Evolutionary conservation across 139 green algal genomes (phyloP), one percentile per base, ranked within the genome.

Genomic region (Tetradesmus lagerheimii): DNA sequence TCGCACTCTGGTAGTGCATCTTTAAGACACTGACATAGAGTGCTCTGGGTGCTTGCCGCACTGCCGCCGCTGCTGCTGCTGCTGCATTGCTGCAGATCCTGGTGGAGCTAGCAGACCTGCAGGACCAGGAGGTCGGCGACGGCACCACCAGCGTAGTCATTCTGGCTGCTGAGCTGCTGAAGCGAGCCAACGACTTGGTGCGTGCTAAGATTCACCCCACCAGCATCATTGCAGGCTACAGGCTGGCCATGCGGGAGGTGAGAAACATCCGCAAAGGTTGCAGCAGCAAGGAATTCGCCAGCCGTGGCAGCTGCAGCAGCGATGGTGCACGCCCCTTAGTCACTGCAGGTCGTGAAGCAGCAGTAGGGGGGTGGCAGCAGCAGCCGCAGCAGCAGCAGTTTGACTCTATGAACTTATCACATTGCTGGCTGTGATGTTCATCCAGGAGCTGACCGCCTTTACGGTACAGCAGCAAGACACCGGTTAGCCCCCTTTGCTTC

Each of bases 91-190:
- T 35, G 29, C 94, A 99, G 97, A 99, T 99, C 75, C 93, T 99
- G n/a, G 98, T 99, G 16, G 98, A 99, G 90, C 96, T 99, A 29
- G 98, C 98, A 0, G 97, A 99, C 81, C 94, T 99, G 74, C 98
- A 99, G 90, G 98, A 99, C 92, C 86, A 95, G n/a, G 98, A 99
- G 92, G 98, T 99, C 37, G 98, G 98, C 14, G 98, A 99, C 86
- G 98, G 98, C 83, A 99, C 98, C 67, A 99, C 98, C 2, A 97
- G 93, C 0, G 98, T 99, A n/a, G 98, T 99, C 41, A 99, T 99
- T 53, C 89, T 99, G 37, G 98, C 98, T 4, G 95, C 97, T 0
- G 98, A 99, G 95, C 97, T 99, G 39, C 91, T 99, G 25, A 98
- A 98, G 91, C 95, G 97, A 4, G 98, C 97, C 38, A 99, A 99